Conservation (phyloP, 768 basidiomycete species). For the Cystofilobasidium capitatum region DNA sequence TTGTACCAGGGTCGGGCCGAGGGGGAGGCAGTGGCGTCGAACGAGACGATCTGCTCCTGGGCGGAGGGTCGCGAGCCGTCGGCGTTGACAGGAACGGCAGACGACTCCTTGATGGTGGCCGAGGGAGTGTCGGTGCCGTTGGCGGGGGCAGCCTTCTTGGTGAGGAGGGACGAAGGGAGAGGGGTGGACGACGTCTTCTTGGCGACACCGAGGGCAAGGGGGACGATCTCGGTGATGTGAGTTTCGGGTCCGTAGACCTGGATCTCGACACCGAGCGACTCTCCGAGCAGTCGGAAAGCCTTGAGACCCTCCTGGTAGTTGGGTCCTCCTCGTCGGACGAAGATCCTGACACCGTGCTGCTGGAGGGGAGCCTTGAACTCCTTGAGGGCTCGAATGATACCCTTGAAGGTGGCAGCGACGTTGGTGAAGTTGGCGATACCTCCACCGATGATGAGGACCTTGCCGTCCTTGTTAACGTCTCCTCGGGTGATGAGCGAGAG, state of each 20-base stretch:
- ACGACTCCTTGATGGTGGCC: constrained; percentile 35
- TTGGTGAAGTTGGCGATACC: constrained; percentile 99
- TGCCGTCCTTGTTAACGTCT: constrained; percentile 62
- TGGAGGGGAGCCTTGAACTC: constrained; percentile 80
- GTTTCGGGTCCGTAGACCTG: constrained; percentile 91
- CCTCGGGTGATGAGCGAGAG: constrained; percentile 93
- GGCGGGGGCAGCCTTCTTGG: constrained; percentile 34
- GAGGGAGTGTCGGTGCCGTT: constrained; percentile 48
- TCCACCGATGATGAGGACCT: constrained; percentile 98
- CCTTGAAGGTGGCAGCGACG: constrained; percentile 98
- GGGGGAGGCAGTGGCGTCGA: constrained; percentile 47
- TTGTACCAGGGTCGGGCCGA: constrained; percentile 62
- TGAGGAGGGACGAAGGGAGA: constrained; percentile 42
- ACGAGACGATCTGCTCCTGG: constrained; percentile 81
- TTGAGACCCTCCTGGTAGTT: constrained; percentile 99
- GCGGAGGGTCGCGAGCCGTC: constrained; percentile 69
- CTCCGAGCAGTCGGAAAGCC: constrained; percentile 91
- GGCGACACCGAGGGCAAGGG: constrained; percentile 80
- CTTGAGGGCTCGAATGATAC: constrained; percentile 94
- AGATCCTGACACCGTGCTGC: constrained; percentile 79
- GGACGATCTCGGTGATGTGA: constrained; percentile 96
- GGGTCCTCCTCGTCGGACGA: constrained; percentile 89
- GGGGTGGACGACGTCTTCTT: constrained; percentile 40
- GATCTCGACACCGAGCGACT: constrained; percentile 94
- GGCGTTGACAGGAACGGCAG: constrained; percentile 36